phyloP scores from a whole-genome alignment of 495 filamentous ascomycete genomes.

The Neurospora africana region DNA sequence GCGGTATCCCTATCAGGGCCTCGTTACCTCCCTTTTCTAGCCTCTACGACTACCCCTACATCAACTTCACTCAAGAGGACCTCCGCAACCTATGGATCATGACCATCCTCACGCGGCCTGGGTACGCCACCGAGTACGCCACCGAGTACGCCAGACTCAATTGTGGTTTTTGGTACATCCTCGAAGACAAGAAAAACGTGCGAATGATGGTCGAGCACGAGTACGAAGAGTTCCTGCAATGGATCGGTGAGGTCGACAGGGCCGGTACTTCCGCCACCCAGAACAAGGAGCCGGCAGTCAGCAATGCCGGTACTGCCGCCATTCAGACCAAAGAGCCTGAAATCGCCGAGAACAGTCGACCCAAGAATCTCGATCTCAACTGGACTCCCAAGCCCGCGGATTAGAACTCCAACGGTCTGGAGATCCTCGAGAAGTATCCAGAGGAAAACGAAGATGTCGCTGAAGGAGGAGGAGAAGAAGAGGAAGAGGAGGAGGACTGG shows the following conservation, averaged over 20 bases:
- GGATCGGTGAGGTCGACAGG: not conserved
- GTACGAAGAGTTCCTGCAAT: not conserved
- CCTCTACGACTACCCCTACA: not conserved
- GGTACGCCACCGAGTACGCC: not conserved
- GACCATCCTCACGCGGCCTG: not conserved
- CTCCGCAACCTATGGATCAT: not conserved
- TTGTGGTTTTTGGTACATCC: not conserved
- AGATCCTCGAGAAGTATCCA: not conserved
- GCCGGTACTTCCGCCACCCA: not conserved
- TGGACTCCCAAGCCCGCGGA: not conserved
- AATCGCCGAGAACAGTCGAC: not conserved
- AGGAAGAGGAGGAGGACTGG: not conserved
- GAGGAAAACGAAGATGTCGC: not conserved
- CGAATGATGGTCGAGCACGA: not conserved
- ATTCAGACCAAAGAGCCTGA: not conserved
- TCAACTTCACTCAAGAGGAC: not conserved
- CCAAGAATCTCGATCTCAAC: not conserved
- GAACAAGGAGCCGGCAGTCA: not conserved
- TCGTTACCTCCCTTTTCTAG: not conserved
- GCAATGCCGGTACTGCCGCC: too few species aligned
- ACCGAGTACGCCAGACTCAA: not conserved
- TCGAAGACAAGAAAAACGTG: not conserved
- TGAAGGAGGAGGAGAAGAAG: not conserved
- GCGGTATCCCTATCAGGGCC: not conserved
- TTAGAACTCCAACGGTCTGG: not conserved